Percentiles rank a stretch among this genome's conserved stretches.
phyloP scores from a whole-genome alignment of 2,329 filamentous ascomycete species.

The Fusarium humuli region DNA sequence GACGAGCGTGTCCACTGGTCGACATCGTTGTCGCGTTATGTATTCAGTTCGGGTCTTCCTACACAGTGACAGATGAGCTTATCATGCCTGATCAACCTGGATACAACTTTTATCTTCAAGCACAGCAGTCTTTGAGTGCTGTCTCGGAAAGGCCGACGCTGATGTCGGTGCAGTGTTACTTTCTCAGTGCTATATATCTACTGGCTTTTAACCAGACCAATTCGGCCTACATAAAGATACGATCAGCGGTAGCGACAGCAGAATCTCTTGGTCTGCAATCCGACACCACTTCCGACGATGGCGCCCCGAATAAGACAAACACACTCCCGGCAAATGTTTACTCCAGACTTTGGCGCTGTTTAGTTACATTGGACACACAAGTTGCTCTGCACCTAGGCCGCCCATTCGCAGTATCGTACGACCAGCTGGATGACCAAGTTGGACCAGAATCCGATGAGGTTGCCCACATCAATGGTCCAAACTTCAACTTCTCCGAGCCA shows the following conservation, averaged over 20 bases:
- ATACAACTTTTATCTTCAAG: conserved; percentile 57
- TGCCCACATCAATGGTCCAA: conserved; percentile 32
- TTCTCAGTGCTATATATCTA: conserved; percentile 60
- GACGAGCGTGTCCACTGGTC: conserved; percentile 61
- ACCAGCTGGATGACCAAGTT: not conserved
- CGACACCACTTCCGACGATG: not conserved
- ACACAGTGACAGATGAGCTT: conserved; percentile 30
- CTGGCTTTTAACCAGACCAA: conserved; percentile 26
- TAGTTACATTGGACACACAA: conserved; percentile 34
- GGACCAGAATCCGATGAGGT: conserved; percentile 20
- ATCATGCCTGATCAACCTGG: conserved; percentile 56
- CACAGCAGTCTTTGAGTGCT: conserved; percentile 55
- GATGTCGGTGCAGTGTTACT: conserved; percentile 59
- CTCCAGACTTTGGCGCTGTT: conserved; percentile 37
- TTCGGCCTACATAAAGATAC: conserved; percentile 32
- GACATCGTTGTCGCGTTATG: conserved; percentile 65
- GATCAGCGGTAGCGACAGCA: conserved; percentile 32
- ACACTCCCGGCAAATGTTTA: not conserved
- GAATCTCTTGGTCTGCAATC: conserved; percentile 38
- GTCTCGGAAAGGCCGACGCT: conserved; percentile 59
- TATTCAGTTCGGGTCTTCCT: conserved; percentile 59
- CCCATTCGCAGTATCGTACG: conserved; percentile 24
- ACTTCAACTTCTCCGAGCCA: conserved; percentile 19
- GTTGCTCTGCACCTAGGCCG: conserved; percentile 38
- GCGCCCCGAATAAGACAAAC: not conserved